phyloP scores from a whole-genome alignment of 345 rosid species.

The Citrus unshiu region DNA sequence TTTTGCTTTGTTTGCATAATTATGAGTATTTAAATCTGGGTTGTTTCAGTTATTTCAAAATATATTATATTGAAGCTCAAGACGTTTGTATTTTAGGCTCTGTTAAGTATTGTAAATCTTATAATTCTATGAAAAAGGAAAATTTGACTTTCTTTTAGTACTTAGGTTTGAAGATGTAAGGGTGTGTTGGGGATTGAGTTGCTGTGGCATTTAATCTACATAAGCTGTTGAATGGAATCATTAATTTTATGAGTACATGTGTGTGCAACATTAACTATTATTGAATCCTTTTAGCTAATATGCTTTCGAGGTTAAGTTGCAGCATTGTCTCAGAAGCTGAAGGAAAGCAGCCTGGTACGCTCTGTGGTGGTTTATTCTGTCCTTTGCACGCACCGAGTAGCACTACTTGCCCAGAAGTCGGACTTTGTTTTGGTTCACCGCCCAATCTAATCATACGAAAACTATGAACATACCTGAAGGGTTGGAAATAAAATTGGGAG shows the following conservation, averaged over 20 bases:
- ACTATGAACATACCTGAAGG: not conserved
- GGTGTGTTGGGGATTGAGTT: not conserved
- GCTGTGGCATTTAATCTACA: not conserved
- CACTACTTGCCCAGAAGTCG: accelerated
- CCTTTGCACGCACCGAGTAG: no score
- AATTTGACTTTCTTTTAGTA: not conserved
- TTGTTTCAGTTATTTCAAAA: not conserved
- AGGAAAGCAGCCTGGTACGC: no score
- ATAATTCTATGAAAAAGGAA: not conserved
- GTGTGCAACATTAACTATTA: not conserved
- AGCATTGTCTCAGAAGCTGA: not conserved
- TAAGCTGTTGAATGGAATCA: not conserved
- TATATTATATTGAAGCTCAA: not conserved
- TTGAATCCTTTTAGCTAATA: not conserved
- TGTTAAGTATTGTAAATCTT: not conserved
- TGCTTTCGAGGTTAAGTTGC: not conserved
- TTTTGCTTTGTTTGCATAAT: not conserved
- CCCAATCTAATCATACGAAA: no score
- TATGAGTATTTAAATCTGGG: not conserved
- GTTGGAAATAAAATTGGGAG: not conserved
- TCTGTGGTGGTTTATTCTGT: no score
- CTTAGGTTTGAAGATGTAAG: not conserved
- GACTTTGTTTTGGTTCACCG: no score
- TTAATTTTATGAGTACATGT: not conserved
- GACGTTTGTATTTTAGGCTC: not conserved